Evolutionary conservation across 106 monocot species (phyloP).

Genomic region (Dioscorea alata): DNA sequence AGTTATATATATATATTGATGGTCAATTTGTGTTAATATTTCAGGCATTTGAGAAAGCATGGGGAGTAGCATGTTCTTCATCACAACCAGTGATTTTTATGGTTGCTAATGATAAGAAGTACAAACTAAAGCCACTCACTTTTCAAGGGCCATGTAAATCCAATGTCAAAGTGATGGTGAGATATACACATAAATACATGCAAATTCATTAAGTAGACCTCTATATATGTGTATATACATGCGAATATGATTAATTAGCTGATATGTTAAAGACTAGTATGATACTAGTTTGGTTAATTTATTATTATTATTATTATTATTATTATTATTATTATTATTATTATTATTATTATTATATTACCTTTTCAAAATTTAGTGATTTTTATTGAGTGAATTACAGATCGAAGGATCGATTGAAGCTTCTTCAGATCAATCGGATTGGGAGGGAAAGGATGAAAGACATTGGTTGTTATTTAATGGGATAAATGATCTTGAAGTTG

Average conservation of each 20-base stretch:
- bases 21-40: not conserved
- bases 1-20: too few species aligned
- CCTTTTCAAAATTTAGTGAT: too few species aligned
- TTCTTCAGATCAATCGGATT: constrained; percentile 34
- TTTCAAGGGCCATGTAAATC: constrained; percentile 85
- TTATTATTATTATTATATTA: too few species aligned
- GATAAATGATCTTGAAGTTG: constrained; percentile 34
- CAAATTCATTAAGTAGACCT: too few species aligned
- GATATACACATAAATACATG: not conserved
- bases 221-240: too few species aligned
- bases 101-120: constrained; percentile 28
- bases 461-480: constrained; percentile 53
- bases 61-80: constrained; percentile 38
- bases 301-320: too few species aligned
- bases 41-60: constrained; percentile 46
- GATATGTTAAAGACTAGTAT: too few species aligned
- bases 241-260: too few species aligned
- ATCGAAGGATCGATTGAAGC: constrained; percentile 57
- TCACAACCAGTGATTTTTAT: constrained; percentile 9
- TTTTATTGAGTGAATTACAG: constrained; percentile 13
- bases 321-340: too few species aligned
- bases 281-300: too few species aligned
- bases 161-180: constrained; percentile 37
- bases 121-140: constrained; percentile 39
- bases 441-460: constrained; percentile 26